phyloP scores from a whole-genome alignment of 129 eudicot species.

The Chrysanthemum makinoi region DNA sequence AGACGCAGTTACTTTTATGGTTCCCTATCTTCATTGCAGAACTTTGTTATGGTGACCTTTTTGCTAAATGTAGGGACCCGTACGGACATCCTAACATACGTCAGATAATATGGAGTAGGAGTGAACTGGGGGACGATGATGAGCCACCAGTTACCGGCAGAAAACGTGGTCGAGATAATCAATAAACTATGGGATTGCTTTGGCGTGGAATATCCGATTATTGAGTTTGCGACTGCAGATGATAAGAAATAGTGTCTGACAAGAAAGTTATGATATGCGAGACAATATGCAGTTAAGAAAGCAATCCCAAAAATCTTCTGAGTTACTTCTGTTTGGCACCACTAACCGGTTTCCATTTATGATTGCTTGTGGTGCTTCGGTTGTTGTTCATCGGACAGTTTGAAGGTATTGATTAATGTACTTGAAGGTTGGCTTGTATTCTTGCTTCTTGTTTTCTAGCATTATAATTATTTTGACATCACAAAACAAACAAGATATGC shows the following conservation, averaged over 20 bases:
- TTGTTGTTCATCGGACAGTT: conserved; percentile 32
- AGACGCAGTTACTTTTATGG: conserved; percentile 21
- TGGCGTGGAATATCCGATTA: too few relatives aligned
- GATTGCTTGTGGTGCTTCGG: conserved; percentile 58
- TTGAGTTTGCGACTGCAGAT: too few relatives aligned
- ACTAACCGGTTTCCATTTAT: conserved; percentile 49
- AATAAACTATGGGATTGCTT: conserved; percentile 22
- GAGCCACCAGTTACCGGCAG: conserved; percentile 60
- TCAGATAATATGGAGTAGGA: conserved; percentile 41
- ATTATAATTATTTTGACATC: too few relatives aligned
- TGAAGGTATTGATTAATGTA: too few relatives aligned
- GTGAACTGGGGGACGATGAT: conserved; percentile 98
- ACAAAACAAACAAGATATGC: too few relatives aligned
- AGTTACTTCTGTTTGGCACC: too few relatives aligned
- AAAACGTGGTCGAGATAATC: conserved; percentile 75
- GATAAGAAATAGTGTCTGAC: too few relatives aligned
- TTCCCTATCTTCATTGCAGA: conserved; percentile 17
- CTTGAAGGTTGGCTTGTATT: too few relatives aligned
- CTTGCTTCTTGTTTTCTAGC: too few relatives aligned
- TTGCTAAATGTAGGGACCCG: conserved; percentile 14
- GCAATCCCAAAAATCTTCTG: too few relatives aligned
- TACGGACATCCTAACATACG: neutral
- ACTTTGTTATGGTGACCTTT: conserved; percentile 19
- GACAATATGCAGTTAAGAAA: too few relatives aligned
- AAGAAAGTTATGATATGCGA: too few relatives aligned